phyloP scores from a whole-genome alignment of 352 stramenopile genomes.

The Phytophthora cactorum region DNA sequence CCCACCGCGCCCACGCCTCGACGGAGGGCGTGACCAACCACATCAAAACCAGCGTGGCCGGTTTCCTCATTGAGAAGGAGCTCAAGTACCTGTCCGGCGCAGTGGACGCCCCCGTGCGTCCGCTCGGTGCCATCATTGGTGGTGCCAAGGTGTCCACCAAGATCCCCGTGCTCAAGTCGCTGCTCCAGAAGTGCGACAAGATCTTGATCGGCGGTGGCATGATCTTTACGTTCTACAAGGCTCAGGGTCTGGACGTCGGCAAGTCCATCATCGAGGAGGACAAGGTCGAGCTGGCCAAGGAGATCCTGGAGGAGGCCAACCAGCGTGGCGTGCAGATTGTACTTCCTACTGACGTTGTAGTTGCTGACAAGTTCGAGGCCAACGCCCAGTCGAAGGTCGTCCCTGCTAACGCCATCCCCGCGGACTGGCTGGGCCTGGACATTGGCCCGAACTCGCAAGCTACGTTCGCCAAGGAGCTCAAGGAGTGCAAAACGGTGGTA shows the following conservation, averaged over 20 bases:
- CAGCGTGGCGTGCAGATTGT: constrained; percentile 90
- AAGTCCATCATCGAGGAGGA: constrained; percentile 96
- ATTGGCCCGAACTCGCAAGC: constrained; percentile 68
- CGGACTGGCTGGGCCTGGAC: constrained; percentile 96
- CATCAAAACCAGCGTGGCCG: constrained; percentile 92
- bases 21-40: constrained; percentile 97
- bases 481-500: constrained; percentile 91
- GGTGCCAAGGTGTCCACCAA: constrained; percentile 97
- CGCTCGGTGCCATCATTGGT: constrained; percentile 96
- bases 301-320: constrained; percentile 92
- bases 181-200: constrained; percentile 96
- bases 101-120: constrained; percentile 89
- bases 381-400: constrained; percentile 71
- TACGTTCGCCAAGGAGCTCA: constrained; percentile 85
- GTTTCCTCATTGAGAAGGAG: constrained; percentile 98
- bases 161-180: constrained; percentile 96
- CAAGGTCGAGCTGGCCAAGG: constrained; percentile 93
- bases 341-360: constrained; percentile 93
- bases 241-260: constrained; percentile 93
- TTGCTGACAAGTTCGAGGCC: constrained; percentile 91
- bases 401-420: constrained; percentile 88
- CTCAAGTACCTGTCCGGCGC: constrained; percentile 95
- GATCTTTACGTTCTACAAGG: constrained; percentile 99
- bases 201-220: constrained; percentile 97
- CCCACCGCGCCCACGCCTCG: constrained; percentile 97